phyloP scores from a whole-genome alignment of 2,329 filamentous ascomycete species.

The Chrysoporthe puriensis region DNA sequence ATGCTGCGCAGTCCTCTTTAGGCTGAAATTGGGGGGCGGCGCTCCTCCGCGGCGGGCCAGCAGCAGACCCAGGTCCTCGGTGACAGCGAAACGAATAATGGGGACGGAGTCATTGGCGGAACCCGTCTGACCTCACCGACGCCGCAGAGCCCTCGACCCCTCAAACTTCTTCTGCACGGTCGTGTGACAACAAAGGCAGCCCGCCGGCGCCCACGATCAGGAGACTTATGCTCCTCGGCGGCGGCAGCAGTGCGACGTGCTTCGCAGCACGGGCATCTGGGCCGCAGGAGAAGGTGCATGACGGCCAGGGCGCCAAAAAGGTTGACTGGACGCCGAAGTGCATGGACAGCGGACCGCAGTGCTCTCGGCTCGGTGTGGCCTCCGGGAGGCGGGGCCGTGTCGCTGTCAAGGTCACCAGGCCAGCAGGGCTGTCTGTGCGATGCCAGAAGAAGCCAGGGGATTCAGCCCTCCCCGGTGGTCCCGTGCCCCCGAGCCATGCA shows the following conservation, averaged over 20 bases:
- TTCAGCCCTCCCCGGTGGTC: background rate
- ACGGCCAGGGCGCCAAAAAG: background rate
- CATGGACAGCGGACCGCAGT: background rate
- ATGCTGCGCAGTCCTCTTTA: constrained; percentile 13
- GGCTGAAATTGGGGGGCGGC: constrained; percentile 24
- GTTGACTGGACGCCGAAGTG: constrained; percentile 17
- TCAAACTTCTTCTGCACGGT: background rate
- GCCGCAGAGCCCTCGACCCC: no score
- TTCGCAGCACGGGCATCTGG: background rate
- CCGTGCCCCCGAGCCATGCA: no score
- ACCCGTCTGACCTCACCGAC: no score
- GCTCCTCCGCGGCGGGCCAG: constrained; percentile 16
- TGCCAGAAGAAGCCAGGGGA: no score
- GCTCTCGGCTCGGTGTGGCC: constrained; percentile 11
- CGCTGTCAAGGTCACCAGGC: constrained; percentile 19
- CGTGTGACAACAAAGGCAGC: background rate
- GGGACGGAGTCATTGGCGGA: no score
- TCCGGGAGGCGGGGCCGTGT: constrained; percentile 26
- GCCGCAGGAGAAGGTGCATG: background rate
- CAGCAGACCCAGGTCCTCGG: constrained; percentile 18
- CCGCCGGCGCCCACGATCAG: background rate
- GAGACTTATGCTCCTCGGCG: background rate
- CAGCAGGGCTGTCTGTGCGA: constrained; percentile 6
- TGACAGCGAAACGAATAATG: constrained; percentile 20
- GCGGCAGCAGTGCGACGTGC: background rate